Evolutionary conservation across 768 basidiomycete genomes (phyloP), one percentile per base, ranked within the genome.

Genomic region (Postia placenta): DNA sequence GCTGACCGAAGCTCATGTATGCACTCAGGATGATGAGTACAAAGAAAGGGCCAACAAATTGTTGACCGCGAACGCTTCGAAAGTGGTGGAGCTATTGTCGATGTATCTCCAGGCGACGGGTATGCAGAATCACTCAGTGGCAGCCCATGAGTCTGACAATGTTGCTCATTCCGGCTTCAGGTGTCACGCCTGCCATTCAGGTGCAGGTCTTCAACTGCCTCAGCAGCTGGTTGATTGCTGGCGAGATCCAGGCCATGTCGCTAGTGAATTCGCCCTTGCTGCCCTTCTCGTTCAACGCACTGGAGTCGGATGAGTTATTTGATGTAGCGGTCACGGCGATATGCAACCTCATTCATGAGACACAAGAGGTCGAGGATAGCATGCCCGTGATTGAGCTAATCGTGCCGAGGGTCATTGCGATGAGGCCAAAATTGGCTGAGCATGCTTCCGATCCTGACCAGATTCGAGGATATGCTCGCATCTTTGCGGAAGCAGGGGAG

Each of bases 401-500:
- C 49, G 83, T 98, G 0, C 92, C 92, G 1, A 76, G 81, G n/a
- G 74, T 98, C 38, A 84, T 95, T 49, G 79, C 75, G 9, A 68
- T 99, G 24, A 80, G 77, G 51, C 73, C 81, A 1, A 72, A 75
- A 47, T 69, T 98, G 36, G 65, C 71, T 15, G 74, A 74, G 33
- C 69, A 75, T 43, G 73, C 73, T 27, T 87, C 91, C 14, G 93
- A 98, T 59, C 74, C 87, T 1, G 96, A 99, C 38, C 85, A 81
- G 64, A 85, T 97, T 63, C 79, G 84, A 60, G 94, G 94, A 23
- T 86, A 82, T 60, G 89, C 94, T 43, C 85, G 91, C 47, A 81
- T 99, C 49, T 92, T 98, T 60, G 79, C 90, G n/a, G 96, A 99
- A 68, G 94, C 96, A 0, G 96, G 96, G 42, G 96, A 98, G 68